Evolutionary conservation across 2,329 filamentous ascomycete species (phyloP).

Genomic region (Orbilia brochopaga): DNA sequence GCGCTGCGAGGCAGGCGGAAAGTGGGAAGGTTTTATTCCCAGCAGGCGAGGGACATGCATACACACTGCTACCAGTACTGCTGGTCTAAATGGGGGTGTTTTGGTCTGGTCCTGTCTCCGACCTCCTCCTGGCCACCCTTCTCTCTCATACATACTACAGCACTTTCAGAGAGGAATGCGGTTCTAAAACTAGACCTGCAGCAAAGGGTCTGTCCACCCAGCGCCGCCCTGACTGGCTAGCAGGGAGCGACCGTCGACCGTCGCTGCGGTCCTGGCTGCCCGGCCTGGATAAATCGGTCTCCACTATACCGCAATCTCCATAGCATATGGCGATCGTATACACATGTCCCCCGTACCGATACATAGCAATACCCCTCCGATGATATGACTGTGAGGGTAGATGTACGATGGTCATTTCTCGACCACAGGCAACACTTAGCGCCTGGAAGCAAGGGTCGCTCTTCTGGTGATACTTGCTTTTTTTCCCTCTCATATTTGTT

Average conservation of each 20-base stretch:
- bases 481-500: not conserved
- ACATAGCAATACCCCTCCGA: conserved; percentile 11
- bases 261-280: conserved; percentile 13
- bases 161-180: conserved; percentile 39
- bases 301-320: no score
- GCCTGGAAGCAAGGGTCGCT: conserved; percentile 37
- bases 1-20: conserved; percentile 30
- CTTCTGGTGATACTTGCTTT: not conserved
- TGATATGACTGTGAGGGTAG: conserved; percentile 18
- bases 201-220: conserved; percentile 49
- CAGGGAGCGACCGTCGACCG: no score
- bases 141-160: not conserved
- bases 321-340: conserved; percentile 18
- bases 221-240: conserved; percentile 27
- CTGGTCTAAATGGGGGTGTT: no score
- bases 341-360: not conserved
- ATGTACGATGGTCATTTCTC: no score
- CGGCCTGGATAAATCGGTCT: conserved; percentile 49
- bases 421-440: conserved; percentile 51
- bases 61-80: no score
- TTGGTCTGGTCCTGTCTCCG: conserved; percentile 18
- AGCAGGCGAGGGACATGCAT: conserved; percentile 13
- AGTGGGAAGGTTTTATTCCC: conserved; percentile 46
- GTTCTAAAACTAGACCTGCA: conserved; percentile 49
- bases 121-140: not conserved